These are phyloP conservation scores for Amanita subjunquillea DNA, from an alignment of 768 basidiomycete species.

Conservation along the genomic window DNA sequence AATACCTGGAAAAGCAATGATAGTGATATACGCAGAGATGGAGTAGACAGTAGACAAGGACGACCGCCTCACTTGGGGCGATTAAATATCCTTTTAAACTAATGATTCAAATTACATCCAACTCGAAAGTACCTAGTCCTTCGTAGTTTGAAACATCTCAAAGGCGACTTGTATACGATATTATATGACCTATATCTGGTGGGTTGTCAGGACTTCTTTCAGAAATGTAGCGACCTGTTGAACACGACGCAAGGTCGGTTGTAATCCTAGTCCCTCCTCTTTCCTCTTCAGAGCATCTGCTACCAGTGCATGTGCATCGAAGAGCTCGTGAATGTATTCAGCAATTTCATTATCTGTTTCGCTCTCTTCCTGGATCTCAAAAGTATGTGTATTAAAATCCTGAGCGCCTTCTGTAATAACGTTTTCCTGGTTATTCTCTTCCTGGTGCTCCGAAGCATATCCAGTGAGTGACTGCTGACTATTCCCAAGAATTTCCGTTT, in stretches of 20 bases:
- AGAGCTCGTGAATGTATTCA: not conserved
- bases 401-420: no score
- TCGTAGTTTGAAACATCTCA: not conserved
- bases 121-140: not conserved
- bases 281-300: not conserved
- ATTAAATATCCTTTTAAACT: not conserved
- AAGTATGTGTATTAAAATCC: no score
- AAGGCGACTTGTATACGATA: not conserved
- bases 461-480: no score
- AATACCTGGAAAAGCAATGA: not conserved
- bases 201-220: conserved; percentile 9
- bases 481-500: not conserved
- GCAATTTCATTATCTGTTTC: not conserved
- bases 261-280: not conserved
- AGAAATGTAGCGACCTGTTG: conserved; percentile 3
- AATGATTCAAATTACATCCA: not conserved
- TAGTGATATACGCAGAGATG: no score
- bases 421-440: no score
- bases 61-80: no score
- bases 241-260: not conserved
- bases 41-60: no score
- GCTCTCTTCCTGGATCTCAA: no score
- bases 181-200: conserved; percentile 3
- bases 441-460: no score
- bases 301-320: not conserved